Conservation (phyloP, 768 basidiomycete species). For the Mycena kentingensis region DNA sequence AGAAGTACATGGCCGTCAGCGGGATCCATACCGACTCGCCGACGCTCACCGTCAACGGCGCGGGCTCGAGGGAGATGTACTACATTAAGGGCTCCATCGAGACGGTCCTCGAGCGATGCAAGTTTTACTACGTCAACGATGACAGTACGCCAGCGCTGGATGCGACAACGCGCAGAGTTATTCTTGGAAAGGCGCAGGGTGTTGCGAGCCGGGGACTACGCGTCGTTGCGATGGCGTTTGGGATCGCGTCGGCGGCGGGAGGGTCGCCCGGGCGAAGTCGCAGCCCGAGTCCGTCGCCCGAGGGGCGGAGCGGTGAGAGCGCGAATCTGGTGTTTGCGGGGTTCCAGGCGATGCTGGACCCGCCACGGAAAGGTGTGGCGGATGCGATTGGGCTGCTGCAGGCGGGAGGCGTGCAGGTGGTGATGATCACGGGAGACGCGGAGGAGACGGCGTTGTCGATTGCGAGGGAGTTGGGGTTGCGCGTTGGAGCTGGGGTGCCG, state of each 20-base stretch:
- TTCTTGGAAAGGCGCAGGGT: slow-evolving; percentile 69
- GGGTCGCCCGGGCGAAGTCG: slow-evolving; percentile 26
- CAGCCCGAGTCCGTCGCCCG: slow-evolving; percentile 9
- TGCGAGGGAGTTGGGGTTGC: slow-evolving; percentile 81
- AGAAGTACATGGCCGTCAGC: slow-evolving; percentile 90
- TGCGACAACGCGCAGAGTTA: slow-evolving; percentile 61
- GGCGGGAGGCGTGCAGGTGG: slow-evolving; percentile 87
- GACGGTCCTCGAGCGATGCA: slow-evolving; percentile 80
- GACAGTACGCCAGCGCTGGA: slow-evolving; percentile 86
- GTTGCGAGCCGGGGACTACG: slow-evolving; percentile 79
- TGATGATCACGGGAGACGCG: slow-evolving; percentile 98
- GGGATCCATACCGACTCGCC: slow-evolving; percentile 59
- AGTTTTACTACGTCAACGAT: slow-evolving; percentile 86
- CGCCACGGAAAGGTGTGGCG: slow-evolving; percentile 91
- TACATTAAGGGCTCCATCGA: slow-evolving; percentile 95
- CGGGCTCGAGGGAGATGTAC: slow-evolving; percentile 66
- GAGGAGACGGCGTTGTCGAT: slow-evolving; percentile 90
- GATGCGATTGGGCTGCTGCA: slow-evolving; percentile 83
- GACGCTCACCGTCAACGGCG: slow-evolving; percentile 32
- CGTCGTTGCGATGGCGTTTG: slow-evolving; percentile 91
- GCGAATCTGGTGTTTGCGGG: slow-evolving; percentile 84
- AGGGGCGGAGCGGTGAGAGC: slow-evolving; percentile 26
- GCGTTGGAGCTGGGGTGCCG: slow-evolving; percentile 57
- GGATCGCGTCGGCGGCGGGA: slow-evolving; percentile 51
- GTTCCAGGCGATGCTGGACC: slow-evolving; percentile 94